A percentile compares a stretch with the other conserved stretches of the same genome.
Conservation (phyloP, 1,284 basidiomycete genomes). For the Fistulinella cinereoalba region DNA sequence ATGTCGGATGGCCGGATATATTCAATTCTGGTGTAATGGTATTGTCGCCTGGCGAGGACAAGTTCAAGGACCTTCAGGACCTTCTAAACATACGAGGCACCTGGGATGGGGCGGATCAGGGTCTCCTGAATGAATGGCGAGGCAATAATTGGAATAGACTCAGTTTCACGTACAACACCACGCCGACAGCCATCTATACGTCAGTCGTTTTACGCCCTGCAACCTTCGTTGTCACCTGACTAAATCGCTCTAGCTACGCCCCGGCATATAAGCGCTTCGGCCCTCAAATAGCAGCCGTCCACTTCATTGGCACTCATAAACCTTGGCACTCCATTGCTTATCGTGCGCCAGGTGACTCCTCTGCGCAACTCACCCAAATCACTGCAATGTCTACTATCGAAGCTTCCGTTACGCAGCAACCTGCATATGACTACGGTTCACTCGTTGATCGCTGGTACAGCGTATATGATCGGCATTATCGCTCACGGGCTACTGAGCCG, state of each 20-base stretch:
- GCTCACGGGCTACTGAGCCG: conserved; percentile 45
- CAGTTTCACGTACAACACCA: conserved; percentile 96
- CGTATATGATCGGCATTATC: conserved; percentile 86
- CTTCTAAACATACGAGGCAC: conserved; percentile 76
- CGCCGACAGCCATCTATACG: conserved; percentile 96
- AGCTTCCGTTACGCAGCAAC: conserved; percentile 36
- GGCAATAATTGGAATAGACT: conserved; percentile 87
- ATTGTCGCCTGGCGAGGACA: conserved; percentile 74
- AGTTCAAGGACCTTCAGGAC: conserved; percentile 72
- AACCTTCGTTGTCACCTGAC: conserved; percentile 26
- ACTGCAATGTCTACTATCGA: conserved; percentile 15
- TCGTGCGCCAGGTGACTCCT: conserved; percentile 58
- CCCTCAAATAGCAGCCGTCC: conserved; percentile 82
- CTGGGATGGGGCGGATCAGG: conserved; percentile 98
- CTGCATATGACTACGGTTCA: conserved; percentile 69
- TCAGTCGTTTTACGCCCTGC: conserved; percentile 44
- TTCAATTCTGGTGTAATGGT: conserved; percentile 98
- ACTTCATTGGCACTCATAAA: conserved; percentile 94
- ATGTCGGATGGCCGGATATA: conserved; percentile 98
- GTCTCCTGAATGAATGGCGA: conserved; percentile 91
- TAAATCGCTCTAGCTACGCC: conserved; percentile 64
- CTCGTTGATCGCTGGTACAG: conserved; percentile 89
- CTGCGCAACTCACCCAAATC: conserved; percentile 25
- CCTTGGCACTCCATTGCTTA: conserved; percentile 80
- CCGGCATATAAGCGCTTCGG: conserved; percentile 95